Conservation (phyloP, 2,329 filamentous ascomycete genomes). For the Sphaerulina musiva region DNA sequence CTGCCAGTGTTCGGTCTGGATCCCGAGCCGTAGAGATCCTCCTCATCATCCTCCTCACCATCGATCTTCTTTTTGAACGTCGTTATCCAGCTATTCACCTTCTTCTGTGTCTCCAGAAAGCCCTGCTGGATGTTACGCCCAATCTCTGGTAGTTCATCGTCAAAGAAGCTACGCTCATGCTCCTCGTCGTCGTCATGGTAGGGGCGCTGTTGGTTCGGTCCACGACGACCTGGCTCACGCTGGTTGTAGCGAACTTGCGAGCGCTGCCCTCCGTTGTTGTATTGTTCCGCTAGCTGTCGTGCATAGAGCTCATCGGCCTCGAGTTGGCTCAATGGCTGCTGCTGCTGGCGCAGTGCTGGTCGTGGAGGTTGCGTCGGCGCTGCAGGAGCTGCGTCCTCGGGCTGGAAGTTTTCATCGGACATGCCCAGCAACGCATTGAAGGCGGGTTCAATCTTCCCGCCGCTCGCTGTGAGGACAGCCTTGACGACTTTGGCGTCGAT, state of each 20-base stretch:
- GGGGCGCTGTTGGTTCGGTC: slow-evolving; percentile 43
- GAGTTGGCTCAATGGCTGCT: slow-evolving; percentile 65
- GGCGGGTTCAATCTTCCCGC: slow-evolving; percentile 80
- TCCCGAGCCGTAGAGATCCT: slow-evolving; percentile 47
- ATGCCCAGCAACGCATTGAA: slow-evolving; percentile 84
- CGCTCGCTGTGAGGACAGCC: slow-evolving; percentile 79
- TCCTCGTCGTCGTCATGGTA: slow-evolving; percentile 44
- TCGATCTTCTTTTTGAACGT: slow-evolving; percentile 90
- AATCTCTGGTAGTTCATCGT: slow-evolving; percentile 91
- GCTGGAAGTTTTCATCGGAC: slow-evolving; percentile 49
- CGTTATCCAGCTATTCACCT: slow-evolving; percentile 87
- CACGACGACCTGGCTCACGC: slow-evolving; percentile 33
- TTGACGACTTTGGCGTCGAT: slow-evolving; percentile 77
- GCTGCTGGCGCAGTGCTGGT: slow-evolving; percentile 66
- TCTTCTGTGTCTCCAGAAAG: slow-evolving; percentile 87
- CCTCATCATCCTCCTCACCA: slow-evolving; percentile 69
- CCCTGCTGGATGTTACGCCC: slow-evolving; percentile 89
- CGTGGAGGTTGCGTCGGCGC: slow-evolving; percentile 53
- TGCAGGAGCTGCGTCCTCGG: slow-evolving; percentile 52
- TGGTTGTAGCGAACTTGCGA: slow-evolving; percentile 30
- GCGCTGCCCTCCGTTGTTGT: slow-evolving; percentile 43
- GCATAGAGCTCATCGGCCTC: slow-evolving; percentile 89
- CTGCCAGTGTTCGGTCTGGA: slow-evolving; percentile 27
- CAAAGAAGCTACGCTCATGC: slow-evolving; percentile 84
- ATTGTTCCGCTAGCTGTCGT: slow-evolving; percentile 87